Evolutionary conservation across 495 filamentous ascomycete genomes (phyloP).

Genomic region (Penicillium diatomitis): DNA sequence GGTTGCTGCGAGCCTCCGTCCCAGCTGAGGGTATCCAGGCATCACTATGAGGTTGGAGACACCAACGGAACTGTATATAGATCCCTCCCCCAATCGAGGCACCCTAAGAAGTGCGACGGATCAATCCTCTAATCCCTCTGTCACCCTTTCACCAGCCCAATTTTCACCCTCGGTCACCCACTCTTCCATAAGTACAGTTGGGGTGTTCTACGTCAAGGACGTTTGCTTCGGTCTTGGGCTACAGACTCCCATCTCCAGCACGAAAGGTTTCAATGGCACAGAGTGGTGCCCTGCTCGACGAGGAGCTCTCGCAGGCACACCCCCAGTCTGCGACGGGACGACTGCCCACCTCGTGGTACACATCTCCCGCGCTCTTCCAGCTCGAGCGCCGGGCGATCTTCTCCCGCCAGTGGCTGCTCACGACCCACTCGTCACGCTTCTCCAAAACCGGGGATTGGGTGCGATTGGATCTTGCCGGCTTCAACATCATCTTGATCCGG

Average conservation of each 20-base stretch:
- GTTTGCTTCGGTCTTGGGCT: too few species aligned
- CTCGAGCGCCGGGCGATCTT: conserved; percentile 47
- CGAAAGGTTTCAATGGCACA: too few species aligned
- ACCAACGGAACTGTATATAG: neutral
- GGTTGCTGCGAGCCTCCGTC: neutral
- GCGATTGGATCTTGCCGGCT: conserved; percentile 37
- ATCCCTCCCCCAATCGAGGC: too few species aligned
- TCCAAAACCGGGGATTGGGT: conserved; percentile 42
- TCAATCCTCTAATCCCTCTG: too few species aligned
- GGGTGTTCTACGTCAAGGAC: too few species aligned
- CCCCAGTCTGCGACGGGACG: conserved; percentile 13
- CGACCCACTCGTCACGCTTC: conserved; percentile 39
- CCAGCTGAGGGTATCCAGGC: neutral
- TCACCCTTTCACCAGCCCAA: too few species aligned
- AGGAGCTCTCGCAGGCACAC: neutral
- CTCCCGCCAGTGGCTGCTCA: conserved; percentile 44
- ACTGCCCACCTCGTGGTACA: conserved; percentile 43
- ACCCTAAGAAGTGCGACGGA: too few species aligned
- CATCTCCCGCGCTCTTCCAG: conserved; percentile 40
- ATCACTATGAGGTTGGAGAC: conserved; percentile 1
- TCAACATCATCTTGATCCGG: conserved; percentile 38
- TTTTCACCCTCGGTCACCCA: too few species aligned
- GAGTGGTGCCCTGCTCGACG: too few species aligned
- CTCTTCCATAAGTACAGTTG: too few species aligned
- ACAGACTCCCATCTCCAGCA: neutral